A percentile compares a stretch with the other conserved stretches of the same genome.
phyloP scores from a whole-genome alignment of 108 stramenopile species.

The Hondaea fermentalgiana region DNA sequence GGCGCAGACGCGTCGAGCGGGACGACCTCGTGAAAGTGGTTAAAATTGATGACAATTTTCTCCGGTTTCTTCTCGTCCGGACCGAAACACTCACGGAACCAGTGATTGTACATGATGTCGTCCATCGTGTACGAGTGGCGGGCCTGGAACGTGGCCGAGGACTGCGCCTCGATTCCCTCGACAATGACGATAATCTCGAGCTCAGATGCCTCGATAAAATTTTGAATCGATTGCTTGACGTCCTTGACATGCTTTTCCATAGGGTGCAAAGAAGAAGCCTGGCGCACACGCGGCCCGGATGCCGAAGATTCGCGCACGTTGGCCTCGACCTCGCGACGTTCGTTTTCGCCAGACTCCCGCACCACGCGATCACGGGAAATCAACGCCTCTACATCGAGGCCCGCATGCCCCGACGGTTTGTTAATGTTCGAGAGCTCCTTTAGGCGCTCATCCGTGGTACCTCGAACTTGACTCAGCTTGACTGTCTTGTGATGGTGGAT shows the following conservation, averaged over 20 bases:
- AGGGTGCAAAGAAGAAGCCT: background rate
- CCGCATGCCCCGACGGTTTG: background rate
- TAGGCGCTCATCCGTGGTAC: background rate
- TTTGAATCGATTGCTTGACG: background rate
- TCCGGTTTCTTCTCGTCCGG: background rate
- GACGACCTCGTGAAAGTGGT: background rate
- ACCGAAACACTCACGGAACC: background rate
- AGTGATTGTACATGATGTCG: background rate
- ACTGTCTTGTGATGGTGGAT: conserved; percentile 10
- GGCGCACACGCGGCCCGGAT: background rate
- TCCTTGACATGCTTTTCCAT: background rate
- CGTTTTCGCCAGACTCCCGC: background rate
- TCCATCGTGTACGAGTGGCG: conserved; percentile 20
- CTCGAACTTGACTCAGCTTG: background rate
- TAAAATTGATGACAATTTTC: background rate
- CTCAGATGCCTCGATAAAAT: background rate
- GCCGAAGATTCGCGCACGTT: background rate
- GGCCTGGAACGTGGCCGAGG: background rate
- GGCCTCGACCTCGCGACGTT: background rate
- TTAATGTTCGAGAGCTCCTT: conserved; percentile 8
- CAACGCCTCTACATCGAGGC: background rate
- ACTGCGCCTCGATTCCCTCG: conserved; percentile 3
- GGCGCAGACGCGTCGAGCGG: background rate
- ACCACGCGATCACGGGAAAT: background rate
- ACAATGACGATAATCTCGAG: conserved; percentile 20